Evolutionary conservation across 805 yeast species (phyloP).

Genomic region (Lipomyces japonicus): DNA sequence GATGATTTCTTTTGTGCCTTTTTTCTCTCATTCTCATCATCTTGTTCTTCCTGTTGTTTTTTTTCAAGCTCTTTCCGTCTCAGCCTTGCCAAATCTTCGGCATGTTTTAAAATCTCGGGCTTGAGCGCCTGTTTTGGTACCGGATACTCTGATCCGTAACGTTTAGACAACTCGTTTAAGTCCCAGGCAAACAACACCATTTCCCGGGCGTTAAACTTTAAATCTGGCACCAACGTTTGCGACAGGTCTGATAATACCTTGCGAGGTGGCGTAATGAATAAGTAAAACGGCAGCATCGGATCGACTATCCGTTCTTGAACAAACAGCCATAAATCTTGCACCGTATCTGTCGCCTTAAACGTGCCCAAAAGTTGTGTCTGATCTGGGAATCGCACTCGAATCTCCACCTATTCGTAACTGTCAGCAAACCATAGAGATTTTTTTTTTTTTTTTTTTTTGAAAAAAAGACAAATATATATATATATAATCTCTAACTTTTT

Average conservation of each 20-base stretch:
- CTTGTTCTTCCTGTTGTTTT: constrained; percentile 2
- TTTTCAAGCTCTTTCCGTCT: constrained; percentile 10
- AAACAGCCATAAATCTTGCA: constrained; percentile 37
- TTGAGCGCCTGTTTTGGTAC: constrained; percentile 17
- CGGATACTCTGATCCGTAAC: constrained; percentile 9
- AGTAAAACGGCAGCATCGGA: constrained; percentile 38
- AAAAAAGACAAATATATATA: not conserved
- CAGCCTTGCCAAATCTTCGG: constrained; percentile 21
- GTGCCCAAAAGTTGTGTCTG: constrained; percentile 48
- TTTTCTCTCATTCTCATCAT: constrained; percentile 10
- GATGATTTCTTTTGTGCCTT: constrained; percentile 1
- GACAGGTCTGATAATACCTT: constrained; percentile 36
- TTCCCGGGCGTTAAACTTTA: constrained; percentile 48
- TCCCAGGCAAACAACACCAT: constrained; percentile 41
- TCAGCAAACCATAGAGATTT: not conserved
- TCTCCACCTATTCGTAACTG: constrained; percentile 36
- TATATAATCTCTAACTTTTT: constrained; percentile 13
- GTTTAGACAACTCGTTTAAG: constrained; percentile 29
- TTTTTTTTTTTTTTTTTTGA: not conserved
- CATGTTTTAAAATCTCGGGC: constrained; percentile 17
- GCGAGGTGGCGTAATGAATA: constrained; percentile 51
- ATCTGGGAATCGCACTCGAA: constrained; percentile 60
- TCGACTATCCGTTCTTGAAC: constrained; percentile 36
- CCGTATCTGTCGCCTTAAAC: constrained; percentile 47
- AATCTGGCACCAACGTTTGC: constrained; percentile 39